A percentile compares a stretch with the other conserved stretches of the same genome.
Conservation (phyloP, 148 eudicot genomes). For the Pouteria glomerata region DNA sequence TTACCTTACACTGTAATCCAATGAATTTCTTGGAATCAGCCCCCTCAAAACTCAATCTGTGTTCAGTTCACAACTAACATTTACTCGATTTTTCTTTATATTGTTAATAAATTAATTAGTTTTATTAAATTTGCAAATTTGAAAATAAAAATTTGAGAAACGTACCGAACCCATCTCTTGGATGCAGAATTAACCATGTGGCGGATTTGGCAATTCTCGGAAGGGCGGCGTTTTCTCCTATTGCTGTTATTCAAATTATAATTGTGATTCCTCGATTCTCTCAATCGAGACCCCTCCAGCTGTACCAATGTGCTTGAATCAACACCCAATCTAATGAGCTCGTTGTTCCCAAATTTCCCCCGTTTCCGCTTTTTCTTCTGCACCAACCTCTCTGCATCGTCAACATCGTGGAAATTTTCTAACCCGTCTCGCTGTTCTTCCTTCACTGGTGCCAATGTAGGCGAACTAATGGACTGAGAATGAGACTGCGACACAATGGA, state of each 20-base stretch:
- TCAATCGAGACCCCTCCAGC: constrained; percentile 29
- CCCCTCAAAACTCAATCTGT: constrained; percentile 66
- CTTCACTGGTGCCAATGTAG: background rate
- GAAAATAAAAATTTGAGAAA: background rate
- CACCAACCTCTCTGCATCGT: constrained; percentile 5
- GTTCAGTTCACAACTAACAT: background rate
- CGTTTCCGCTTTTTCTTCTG: constrained; percentile 6
- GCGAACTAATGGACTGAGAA: background rate
- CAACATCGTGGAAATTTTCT: constrained; percentile 7
- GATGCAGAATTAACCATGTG: constrained; percentile 15
- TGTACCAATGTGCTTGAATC: constrained; percentile 29
- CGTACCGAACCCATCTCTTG: constrained; percentile 44
- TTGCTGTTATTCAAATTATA: constrained; percentile 13
- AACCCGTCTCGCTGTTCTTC: constrained; percentile 17
- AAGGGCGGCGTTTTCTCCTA: constrained; percentile 21
- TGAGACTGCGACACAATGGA: background rate
- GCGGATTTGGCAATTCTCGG: constrained; percentile 15
- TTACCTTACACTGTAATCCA: constrained; percentile 84
- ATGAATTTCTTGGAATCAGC: constrained; percentile 58
- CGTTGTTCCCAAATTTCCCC: constrained; percentile 25
- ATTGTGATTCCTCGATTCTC: constrained; percentile 30
- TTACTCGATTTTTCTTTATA: background rate
- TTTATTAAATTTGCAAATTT: background rate
- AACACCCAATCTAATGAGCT: constrained; percentile 37
- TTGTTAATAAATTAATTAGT: background rate